Percentiles rank a stretch among this genome's conserved stretches.
Conservation (phyloP, 306 rosid genomes). For the Cotoneaster glaucophyllus region DNA sequence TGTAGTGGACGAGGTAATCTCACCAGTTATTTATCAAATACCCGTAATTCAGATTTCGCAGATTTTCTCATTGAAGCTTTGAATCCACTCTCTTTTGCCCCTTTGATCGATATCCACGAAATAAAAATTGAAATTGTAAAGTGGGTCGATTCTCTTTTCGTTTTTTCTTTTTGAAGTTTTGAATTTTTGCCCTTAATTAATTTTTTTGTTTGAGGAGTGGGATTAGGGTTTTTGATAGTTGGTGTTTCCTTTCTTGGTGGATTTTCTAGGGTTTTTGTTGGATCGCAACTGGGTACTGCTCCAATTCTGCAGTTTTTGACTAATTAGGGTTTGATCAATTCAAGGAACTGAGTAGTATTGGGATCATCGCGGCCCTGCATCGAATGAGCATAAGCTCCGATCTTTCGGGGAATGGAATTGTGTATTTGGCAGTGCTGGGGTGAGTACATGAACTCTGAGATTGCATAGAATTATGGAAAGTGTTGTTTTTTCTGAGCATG, state of each 20-base stretch:
- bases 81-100: slow-evolving; percentile 16
- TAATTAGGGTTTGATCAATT: slow-evolving; percentile 37
- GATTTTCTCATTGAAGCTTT: slow-evolving; percentile 5
- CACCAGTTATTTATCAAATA: not conserved
- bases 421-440: slow-evolving; percentile 28
- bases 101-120: slow-evolving; percentile 18
- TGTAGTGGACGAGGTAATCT: slow-evolving; percentile 57
- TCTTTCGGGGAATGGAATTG: slow-evolving; percentile 22
- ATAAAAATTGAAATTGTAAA: not conserved
- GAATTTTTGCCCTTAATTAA: not conserved
- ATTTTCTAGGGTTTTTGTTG: slow-evolving; percentile 42
- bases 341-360: slow-evolving; percentile 15
- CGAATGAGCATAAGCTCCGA: slow-evolving; percentile 31
- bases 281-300: slow-evolving; percentile 37
- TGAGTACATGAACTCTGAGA: slow-evolving; percentile 42
- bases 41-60: not conserved
- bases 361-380: slow-evolving; percentile 6
- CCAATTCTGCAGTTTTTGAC: slow-evolving; percentile 23
- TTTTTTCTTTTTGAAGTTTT: not conserved
- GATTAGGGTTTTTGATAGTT: slow-evolving; percentile 26
- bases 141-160: not conserved
- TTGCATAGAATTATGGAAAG: slow-evolving; percentile 40
- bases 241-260: slow-evolving; percentile 15
- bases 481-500: slow-evolving; percentile 42
- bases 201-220: slow-evolving; percentile 3